Base-by-base conservation (phyloP, 1,284 basidiomycete species). In the Volvariella volvacea region DNA sequence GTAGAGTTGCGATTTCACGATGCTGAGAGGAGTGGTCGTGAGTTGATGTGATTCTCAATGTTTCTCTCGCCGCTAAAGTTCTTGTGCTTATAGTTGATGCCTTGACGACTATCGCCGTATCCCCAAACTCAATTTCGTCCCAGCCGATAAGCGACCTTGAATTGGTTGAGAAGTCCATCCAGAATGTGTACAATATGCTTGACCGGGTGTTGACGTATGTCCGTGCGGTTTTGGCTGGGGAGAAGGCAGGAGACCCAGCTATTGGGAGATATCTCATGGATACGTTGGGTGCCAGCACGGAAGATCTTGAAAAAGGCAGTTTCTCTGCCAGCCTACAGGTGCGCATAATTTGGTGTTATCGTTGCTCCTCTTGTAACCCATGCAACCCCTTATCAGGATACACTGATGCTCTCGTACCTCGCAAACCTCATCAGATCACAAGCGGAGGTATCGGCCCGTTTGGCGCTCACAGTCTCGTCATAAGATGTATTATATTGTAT, bases 241-340 rank as follows among this genome's bases (percentile, higher is more conserved):
- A 91, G 55, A 73, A 76, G 38, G 71, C 87, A 52, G 91, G 92
- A 17, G 89, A 98, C 66, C 76, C 87, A 41, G 86, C 89, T 10
- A 78, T 99, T 30, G 95, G 95, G 14, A 76, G 92, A 46, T 95
- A 94, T 62, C 74, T 99, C 43, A 87, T 97, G 75, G 89, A 95
- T 56, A 92, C 92, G 4, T 78, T 96, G 36, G 87, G 88, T 45
- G 64, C 77, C 32, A 74, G 73, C 55, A 69, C 78, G 37, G 71
- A 83, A 49, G 77, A 80, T 48, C 60, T 81, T 7, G 83, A 88
- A 57, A 81, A 85, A 60, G 78, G 80, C 38, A 79, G 80, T 14
- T 91, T 91, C 68, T 83, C 87, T 56, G 72, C 74, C 33, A 85
- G 79, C 55, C 67, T 88, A 61, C 86, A 77, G 79, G 84, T 85